Conservation (phyloP, 805 yeast genomes). For the Pichia californica region DNA sequence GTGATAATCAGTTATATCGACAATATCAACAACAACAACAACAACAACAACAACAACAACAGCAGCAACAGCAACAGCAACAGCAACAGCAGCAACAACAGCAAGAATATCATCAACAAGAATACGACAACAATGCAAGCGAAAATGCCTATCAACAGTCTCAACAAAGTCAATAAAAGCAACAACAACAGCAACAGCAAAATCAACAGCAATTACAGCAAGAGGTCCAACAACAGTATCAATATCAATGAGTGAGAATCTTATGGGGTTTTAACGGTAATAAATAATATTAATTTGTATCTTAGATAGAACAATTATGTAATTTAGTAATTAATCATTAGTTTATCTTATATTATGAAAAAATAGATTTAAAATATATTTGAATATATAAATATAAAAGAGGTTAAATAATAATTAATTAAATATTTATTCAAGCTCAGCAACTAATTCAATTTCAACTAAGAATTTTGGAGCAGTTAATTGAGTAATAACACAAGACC, state of each 20-base stretch:
- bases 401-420: background rate
- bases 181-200: conserved; percentile 14
- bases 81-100: conserved; percentile 4
- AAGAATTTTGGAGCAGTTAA: conserved; percentile 40
- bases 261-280: too few relatives aligned
- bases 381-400: background rate
- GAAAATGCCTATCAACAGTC: conserved; percentile 8
- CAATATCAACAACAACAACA: too few relatives aligned
- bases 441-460: conserved; percentile 45
- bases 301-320: too few relatives aligned
- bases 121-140: conserved; percentile 5
- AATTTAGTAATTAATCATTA: too few relatives aligned
- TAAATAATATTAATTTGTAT: too few relatives aligned
- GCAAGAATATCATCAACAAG: conserved; percentile 11
- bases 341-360: too few relatives aligned
- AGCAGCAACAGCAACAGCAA: too few relatives aligned
- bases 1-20: conserved; percentile 18
- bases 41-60: too few relatives aligned
- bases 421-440: conserved; percentile 15
- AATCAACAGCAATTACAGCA: conserved; percentile 7
- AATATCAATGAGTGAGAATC: too few relatives aligned
- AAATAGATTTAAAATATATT: too few relatives aligned
- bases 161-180: too few relatives aligned
- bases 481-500: conserved; percentile 43
- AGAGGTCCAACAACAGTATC: too few relatives aligned